Base-by-base conservation (phyloP, 169 alveolate species). In the Fabrea salina region DNA sequence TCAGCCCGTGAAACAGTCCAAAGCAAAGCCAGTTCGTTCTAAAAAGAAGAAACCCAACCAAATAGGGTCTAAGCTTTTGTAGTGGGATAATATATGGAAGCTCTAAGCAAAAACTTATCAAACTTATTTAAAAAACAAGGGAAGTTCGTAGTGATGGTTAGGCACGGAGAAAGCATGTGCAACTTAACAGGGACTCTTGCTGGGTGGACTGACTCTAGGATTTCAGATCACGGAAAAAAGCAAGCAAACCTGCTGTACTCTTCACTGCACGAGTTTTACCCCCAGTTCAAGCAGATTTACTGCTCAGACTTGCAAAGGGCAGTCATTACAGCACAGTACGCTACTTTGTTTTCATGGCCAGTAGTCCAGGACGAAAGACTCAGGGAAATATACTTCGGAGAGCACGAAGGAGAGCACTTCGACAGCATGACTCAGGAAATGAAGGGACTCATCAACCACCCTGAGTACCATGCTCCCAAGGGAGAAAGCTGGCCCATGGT, bases 381-480 rank as follows among this genome's bases (percentile, higher is more conserved):
- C 30, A 83, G 95, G 82, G 95, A 91, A 71, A 32, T 84, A 32
- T 66, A 85, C 59, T 91, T 88, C 80, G 95, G 95, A n/a, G 75
- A 83, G 30, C 79, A 81, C 35, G 94, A 89, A 77, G 91, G 91
- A 16, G 58, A 76, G 0, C 87, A 85, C 54, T 89, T 68, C 68
- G 94, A 91, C 80, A 68, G 83, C n/a, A 32, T 88, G 40, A 43
- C 83, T 16, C 83, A 87, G 56, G 84, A 85, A 50, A 71, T 80
- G 30, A 78, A 85, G 40, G 82, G 57, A 5, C 57, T 49, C 35
- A 56, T 91, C 11, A 79, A 84, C 50, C 53, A 64, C 27, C 80
- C 82, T 3, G 54, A 77, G 8, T 91, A 74, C 44, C 40, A 79
- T 61, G 87, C 90, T 7, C 89, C 86, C 5, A 82, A 70, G 25